phyloP scores from a whole-genome alignment of 83 land plant species.

The Isoetes engelmannii region DNA sequence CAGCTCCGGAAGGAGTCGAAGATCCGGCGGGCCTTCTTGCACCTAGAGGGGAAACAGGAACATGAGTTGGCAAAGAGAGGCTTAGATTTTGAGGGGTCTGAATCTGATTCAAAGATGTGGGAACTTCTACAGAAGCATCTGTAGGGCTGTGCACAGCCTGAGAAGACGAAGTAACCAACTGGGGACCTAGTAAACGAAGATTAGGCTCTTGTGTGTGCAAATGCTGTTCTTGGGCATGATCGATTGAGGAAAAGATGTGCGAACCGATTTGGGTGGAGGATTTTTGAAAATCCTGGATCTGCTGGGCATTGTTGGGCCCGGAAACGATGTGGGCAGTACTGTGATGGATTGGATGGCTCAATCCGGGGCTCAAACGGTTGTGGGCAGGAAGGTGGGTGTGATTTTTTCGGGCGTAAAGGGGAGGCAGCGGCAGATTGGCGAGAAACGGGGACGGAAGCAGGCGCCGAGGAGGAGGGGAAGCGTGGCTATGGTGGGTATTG shows the following conservation, averaged over 20 bases:
- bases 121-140: neutral
- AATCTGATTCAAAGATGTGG: neutral
- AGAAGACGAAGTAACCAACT: neutral
- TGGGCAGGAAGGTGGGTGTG: slow-evolving; percentile 10
- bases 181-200: no score
- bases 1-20: neutral
- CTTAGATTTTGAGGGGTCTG: neutral
- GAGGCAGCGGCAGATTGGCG: neutral
- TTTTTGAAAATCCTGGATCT: neutral
- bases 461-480: neutral
- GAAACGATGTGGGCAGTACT: neutral
- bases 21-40: neutral
- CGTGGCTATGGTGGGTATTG: neutral
- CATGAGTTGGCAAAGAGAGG: neutral
- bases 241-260: neutral
- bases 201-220: no score
- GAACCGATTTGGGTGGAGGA: neutral
- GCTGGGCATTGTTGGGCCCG: neutral
- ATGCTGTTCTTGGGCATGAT: neutral
- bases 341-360: no score
- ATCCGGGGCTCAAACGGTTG: slow-evolving; percentile 1
- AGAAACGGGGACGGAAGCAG: slow-evolving; percentile 3
- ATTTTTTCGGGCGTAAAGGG: neutral
- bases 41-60: no score
- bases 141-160: neutral